Evolutionary conservation across 2,329 filamentous ascomycete species (phyloP).

Genomic region (Fusarium equiseti): DNA sequence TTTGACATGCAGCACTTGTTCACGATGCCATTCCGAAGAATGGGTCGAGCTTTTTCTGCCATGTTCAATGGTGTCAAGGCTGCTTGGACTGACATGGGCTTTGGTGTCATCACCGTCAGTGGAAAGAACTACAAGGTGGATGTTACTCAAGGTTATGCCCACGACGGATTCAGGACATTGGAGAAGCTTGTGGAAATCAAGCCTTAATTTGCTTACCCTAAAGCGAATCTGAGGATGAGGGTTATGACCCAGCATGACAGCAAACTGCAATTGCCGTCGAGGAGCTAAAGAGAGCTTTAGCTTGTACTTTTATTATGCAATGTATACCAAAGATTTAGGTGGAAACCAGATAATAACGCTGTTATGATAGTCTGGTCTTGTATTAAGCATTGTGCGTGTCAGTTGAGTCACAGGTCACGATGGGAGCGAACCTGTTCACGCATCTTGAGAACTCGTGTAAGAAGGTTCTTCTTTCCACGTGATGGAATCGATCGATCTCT

Average conservation of each 20-base stretch:
- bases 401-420: slow-evolving; percentile 2
- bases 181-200: slow-evolving; percentile 63
- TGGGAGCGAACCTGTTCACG: slow-evolving; percentile 2
- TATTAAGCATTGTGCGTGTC: background rate
- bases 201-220: slow-evolving; percentile 18
- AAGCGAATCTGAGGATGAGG: background rate
- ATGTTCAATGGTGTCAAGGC: slow-evolving; percentile 62
- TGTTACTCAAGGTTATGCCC: slow-evolving; percentile 66
- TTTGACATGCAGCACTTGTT: slow-evolving; percentile 68
- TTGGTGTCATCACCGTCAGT: slow-evolving; percentile 62
- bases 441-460: background rate
- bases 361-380: background rate
- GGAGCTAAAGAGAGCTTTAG: slow-evolving; percentile 14
- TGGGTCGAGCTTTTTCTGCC: slow-evolving; percentile 55
- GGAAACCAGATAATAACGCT: background rate
- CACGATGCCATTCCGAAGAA: slow-evolving; percentile 68
- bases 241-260: background rate
- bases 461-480: slow-evolving; percentile 19
- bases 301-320: slow-evolving; percentile 41
- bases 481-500: slow-evolving; percentile 32
- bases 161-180: slow-evolving; percentile 69
- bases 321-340: slow-evolving; percentile 4
- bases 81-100: slow-evolving; percentile 68
- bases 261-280: background rate
- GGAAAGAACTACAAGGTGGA: slow-evolving; percentile 68